Conservation (phyloP, 2,329 filamentous ascomycete species). For the Paraconiothyrium sp. region DNA sequence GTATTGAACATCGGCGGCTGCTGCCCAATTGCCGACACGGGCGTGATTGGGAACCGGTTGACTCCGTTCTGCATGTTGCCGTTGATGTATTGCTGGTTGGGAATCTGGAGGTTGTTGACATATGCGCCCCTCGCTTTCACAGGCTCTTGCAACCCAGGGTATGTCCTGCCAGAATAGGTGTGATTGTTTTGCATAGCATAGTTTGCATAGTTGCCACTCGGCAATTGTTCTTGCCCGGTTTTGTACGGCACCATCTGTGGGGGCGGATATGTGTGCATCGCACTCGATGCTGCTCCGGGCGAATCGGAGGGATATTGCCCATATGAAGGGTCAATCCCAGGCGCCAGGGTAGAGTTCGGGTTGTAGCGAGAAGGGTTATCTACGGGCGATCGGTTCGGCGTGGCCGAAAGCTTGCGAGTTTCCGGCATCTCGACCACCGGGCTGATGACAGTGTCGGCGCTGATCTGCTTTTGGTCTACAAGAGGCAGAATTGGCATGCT, state of each 20-base stretch:
- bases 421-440: constrained; percentile 50
- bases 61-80: constrained; percentile 35
- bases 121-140: constrained; percentile 41
- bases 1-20: constrained; percentile 41
- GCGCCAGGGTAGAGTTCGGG: constrained; percentile 40
- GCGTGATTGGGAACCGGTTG: constrained; percentile 40
- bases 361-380: constrained; percentile 45
- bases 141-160: constrained; percentile 45
- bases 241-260: constrained; percentile 45
- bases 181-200: constrained; percentile 30
- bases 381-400: constrained; percentile 39
- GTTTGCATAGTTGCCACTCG: constrained; percentile 34
- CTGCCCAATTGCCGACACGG: constrained; percentile 40
- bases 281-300: constrained; percentile 31
- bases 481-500: constrained; percentile 77
- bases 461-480: constrained; percentile 51
- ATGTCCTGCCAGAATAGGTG: constrained; percentile 41
- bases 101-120: constrained; percentile 41
- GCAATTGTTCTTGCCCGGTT: constrained; percentile 23
- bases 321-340: constrained; percentile 44
- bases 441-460: constrained; percentile 49
- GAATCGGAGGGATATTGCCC: constrained; percentile 37
- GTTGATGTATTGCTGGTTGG: constrained; percentile 38
- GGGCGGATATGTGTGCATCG: constrained; percentile 52
- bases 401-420: constrained; percentile 42